These are phyloP conservation scores for Cyberlindnera meyerae DNA, from an alignment of 805 yeast species.

Conservation along the genomic window DNA sequence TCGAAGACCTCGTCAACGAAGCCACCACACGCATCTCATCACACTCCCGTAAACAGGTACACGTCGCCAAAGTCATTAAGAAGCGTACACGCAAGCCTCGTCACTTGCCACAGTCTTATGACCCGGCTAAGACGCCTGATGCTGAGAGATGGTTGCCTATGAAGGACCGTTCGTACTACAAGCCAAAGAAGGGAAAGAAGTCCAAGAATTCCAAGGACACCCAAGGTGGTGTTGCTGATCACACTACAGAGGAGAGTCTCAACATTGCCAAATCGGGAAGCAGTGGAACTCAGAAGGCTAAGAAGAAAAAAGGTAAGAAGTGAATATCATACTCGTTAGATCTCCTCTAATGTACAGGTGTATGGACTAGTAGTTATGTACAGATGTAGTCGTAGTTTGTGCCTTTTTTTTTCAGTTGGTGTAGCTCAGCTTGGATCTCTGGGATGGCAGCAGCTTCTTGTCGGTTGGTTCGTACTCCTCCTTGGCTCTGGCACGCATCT, in stretches of 20 bases:
- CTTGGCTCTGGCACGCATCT: constrained; percentile 45
- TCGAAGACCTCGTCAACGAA: constrained; percentile 3
- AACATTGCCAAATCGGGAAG: constrained; percentile 6
- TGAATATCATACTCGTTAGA: too few relatives aligned
- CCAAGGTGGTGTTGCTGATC: constrained; percentile 57
- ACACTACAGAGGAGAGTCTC: constrained; percentile 35
- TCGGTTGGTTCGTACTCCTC: constrained; percentile 41
- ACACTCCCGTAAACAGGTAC: background rate
- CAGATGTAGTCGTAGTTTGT: too few relatives aligned
- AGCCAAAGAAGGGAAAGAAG: constrained; percentile 60
- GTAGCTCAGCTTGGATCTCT: constrained; percentile 38
- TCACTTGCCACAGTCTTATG: constrained; percentile 39
- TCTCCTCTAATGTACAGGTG: too few relatives aligned
- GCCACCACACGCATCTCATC: constrained; percentile 6
- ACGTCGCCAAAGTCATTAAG: constrained; percentile 19
- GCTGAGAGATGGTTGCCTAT: constrained; percentile 90
- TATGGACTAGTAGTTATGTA: too few relatives aligned
- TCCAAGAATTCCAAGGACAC: constrained; percentile 38
- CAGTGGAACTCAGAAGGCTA: constrained; percentile 7
- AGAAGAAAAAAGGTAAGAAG: constrained; percentile 26
- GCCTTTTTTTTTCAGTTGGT: constrained; percentile 14
- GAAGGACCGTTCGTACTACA: constrained; percentile 79
- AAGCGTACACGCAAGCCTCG: constrained; percentile 31
- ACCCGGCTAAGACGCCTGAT: constrained; percentile 38
- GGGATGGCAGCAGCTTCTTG: constrained; percentile 52